Evolutionary conservation across 495 filamentous ascomycete genomes (phyloP).

Genomic region (Aspergillus leporis): DNA sequence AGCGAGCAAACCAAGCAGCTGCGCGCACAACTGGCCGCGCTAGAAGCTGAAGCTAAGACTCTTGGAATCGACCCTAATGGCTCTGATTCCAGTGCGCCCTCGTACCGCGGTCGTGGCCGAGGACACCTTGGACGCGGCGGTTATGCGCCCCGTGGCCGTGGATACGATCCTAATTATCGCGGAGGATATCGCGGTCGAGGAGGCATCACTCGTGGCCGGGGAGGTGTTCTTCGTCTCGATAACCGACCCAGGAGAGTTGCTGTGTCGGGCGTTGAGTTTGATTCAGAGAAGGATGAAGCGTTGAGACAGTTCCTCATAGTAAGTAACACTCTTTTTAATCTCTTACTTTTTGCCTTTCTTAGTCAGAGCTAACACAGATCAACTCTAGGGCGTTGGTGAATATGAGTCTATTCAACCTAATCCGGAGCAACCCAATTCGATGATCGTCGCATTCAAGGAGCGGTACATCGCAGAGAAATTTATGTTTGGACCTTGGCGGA

Average conservation of each 20-base stretch:
- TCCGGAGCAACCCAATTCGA: constrained; percentile 53
- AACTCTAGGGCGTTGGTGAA: constrained; percentile 72
- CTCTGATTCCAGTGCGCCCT: constrained; percentile 30
- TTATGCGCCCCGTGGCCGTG: constrained; percentile 42
- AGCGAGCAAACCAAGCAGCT: constrained; percentile 65
- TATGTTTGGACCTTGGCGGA: constrained; percentile 64
- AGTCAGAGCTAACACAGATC: background rate
- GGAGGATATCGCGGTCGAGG: constrained; percentile 60
- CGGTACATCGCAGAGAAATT: constrained; percentile 87
- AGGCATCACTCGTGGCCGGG: constrained; percentile 48
- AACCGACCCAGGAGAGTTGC: constrained; percentile 80
- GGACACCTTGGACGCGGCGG: constrained; percentile 39
- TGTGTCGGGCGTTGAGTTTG: constrained; percentile 68
- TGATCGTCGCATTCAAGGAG: constrained; percentile 82
- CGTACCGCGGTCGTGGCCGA: constrained; percentile 43
- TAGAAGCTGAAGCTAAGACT: constrained; percentile 82
- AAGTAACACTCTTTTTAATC: constrained; percentile 36
- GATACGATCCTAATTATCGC: constrained; percentile 45
- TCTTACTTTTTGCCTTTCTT: background rate
- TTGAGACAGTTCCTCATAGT: constrained; percentile 85
- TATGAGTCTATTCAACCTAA: constrained; percentile 74
- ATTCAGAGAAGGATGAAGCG: constrained; percentile 74
- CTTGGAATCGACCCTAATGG: constrained; percentile 67
- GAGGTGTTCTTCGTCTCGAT: constrained; percentile 77
- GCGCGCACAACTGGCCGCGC: constrained; percentile 73